These are phyloP conservation scores for Corrigiola litoralis DNA, from an alignment of 179 eudicot species.

Conservation along the genomic window DNA sequence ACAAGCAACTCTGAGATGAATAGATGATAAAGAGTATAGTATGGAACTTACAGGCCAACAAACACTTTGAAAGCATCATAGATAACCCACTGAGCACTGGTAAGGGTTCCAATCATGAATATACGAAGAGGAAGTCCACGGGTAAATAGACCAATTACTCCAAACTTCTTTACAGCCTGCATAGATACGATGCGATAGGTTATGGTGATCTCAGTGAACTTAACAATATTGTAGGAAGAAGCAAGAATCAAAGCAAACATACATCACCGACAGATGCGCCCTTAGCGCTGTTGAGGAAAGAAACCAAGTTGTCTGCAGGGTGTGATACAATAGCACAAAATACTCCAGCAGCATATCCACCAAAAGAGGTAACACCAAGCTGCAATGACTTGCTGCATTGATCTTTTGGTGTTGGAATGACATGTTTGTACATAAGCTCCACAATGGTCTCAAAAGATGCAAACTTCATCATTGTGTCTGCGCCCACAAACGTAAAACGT, in stretches of 20 bases:
- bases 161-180: slow-evolving; percentile 83
- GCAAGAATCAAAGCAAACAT: slow-evolving; percentile 12
- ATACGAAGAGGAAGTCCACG: slow-evolving; percentile 96
- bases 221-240: not conserved
- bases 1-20: not conserved
- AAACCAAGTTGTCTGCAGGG: slow-evolving; percentile 90
- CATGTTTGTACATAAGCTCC: slow-evolving; percentile 64
- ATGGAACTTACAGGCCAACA: slow-evolving; percentile 74
- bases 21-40: not conserved
- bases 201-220: not conserved
- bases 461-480: slow-evolving; percentile 99
- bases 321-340: slow-evolving; percentile 81
- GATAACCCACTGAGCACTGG: slow-evolving; percentile 82
- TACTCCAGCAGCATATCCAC: slow-evolving; percentile 84
- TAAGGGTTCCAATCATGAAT: slow-evolving; percentile 84
- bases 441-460: slow-evolving; percentile 77
- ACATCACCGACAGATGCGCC: slow-evolving; percentile 87
- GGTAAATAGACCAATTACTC: slow-evolving; percentile 63
- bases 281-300: slow-evolving; percentile 80
- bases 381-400: slow-evolving; percentile 74
- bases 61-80: slow-evolving; percentile 84
- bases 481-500: not conserved
- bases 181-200: not conserved
- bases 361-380: slow-evolving; percentile 79
- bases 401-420: slow-evolving; percentile 72